Conservation (phyloP, 2,329 filamentous ascomycete species). For the Thermomyces lanuginosus region DNA sequence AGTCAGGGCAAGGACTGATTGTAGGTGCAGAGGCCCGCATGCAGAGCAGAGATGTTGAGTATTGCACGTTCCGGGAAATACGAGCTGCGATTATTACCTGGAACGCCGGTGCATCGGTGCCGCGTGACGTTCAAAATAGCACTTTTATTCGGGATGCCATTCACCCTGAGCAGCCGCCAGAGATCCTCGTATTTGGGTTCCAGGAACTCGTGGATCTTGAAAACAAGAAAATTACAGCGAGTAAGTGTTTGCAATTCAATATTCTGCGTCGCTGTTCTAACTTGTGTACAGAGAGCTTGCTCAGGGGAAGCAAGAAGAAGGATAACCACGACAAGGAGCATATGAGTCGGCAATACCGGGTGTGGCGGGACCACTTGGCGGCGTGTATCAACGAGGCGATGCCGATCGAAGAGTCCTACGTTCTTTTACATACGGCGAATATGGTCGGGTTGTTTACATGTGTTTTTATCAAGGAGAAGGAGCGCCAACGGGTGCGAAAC, state of each 20-base stretch:
- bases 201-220: slow-evolving; percentile 97
- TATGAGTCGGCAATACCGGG: slow-evolving; percentile 94
- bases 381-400: slow-evolving; percentile 70
- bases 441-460: slow-evolving; percentile 92
- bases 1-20: too few species aligned
- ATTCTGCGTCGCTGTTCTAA: neutral
- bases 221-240: slow-evolving; percentile 94
- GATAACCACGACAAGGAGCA: slow-evolving; percentile 61
- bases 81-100: slow-evolving; percentile 73
- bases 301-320: slow-evolving; percentile 67
- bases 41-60: slow-evolving; percentile 67
- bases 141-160: slow-evolving; percentile 70
- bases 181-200: slow-evolving; percentile 90
- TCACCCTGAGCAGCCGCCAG: slow-evolving; percentile 58
- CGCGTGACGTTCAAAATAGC: slow-evolving; percentile 59
- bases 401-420: slow-evolving; percentile 60
- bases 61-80: slow-evolving; percentile 71
- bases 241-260: slow-evolving; percentile 27
- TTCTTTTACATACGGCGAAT: slow-evolving; percentile 72
- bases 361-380: slow-evolving; percentile 83
- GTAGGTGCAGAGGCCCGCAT: slow-evolving; percentile 59
- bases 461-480: slow-evolving; percentile 72
- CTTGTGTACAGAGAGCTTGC: slow-evolving; percentile 49
- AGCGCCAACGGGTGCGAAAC: slow-evolving; percentile 60
- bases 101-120: slow-evolving; percentile 96